A percentile compares a stretch with the other conserved stretches of the same genome.
Evolutionary conservation across 352 stramenopile species (phyloP).

Genomic region (Phytophthora colocasiae): DNA sequence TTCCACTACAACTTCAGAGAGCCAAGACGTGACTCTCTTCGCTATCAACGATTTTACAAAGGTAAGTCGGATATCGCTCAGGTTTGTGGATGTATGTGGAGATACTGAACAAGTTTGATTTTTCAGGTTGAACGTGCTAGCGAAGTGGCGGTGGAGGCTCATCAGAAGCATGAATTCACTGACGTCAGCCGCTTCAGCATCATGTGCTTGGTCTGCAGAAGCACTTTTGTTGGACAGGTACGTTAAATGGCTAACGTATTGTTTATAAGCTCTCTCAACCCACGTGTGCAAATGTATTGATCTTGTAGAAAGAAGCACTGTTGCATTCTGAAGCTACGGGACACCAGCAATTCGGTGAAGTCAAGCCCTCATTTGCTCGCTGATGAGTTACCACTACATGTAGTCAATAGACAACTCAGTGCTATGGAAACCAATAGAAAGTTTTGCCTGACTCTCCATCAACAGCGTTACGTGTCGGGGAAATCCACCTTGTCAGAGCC

Average conservation of each 20-base stretch:
- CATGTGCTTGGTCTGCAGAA: slow-evolving; percentile 71
- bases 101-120: neutral
- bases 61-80: slow-evolving; percentile 29
- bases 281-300: slow-evolving; percentile 4
- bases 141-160: slow-evolving; percentile 81
- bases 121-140: slow-evolving; percentile 73
- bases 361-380: slow-evolving; percentile 37
- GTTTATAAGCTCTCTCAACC: neutral
- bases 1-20: slow-evolving; percentile 52
- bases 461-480: slow-evolving; percentile 24
- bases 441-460: neutral
- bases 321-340: slow-evolving; percentile 66
- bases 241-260: neutral
- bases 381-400: slow-evolving; percentile 14
- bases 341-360: slow-evolving; percentile 81
- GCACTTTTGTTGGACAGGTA: slow-evolving; percentile 73
- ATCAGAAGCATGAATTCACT: slow-evolving; percentile 89
- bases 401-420: neutral
- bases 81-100: slow-evolving; percentile 2
- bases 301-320: slow-evolving; percentile 57
- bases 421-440: slow-evolving; percentile 9
- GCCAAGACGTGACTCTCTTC: slow-evolving; percentile 71
- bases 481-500: slow-evolving; percentile 43
- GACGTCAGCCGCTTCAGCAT: slow-evolving; percentile 79
- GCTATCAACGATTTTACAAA: slow-evolving; percentile 88